These are phyloP conservation scores for Phyllosticta citribraziliensis DNA, from an alignment of 2,329 filamentous ascomycete genomes.

Conservation along the genomic window DNA sequence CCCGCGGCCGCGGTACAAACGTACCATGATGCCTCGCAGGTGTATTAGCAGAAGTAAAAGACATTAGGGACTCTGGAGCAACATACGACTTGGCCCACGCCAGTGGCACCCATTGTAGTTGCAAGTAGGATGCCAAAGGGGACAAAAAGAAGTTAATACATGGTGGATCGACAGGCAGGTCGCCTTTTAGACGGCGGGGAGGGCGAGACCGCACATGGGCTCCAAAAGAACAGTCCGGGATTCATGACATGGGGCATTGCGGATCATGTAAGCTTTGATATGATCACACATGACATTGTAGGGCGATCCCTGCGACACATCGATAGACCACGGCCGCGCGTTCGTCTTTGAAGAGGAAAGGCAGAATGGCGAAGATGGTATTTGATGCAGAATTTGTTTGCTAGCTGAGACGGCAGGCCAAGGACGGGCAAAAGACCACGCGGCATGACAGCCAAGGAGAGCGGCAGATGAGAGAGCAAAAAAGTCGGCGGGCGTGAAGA, in stretches of 20 bases:
- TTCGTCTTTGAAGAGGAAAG: background rate
- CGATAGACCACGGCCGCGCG: background rate
- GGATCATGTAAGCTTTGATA: conserved; percentile 5
- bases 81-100: conserved; percentile 19
- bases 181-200: conserved; percentile 7
- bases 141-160: background rate
- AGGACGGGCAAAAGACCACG: background rate
- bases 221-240: conserved; percentile 3
- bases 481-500: background rate
- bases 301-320: conserved; percentile 9
- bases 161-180: conserved; percentile 1
- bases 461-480: background rate
- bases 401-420: background rate
- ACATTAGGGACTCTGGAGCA: background rate
- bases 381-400: background rate
- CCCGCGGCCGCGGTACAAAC: conserved; percentile 23
- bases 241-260: conserved; percentile 1
- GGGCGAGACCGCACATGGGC: conserved; percentile 2
- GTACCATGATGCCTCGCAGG: conserved; percentile 23
- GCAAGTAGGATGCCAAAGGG: background rate
- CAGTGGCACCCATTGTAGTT: conserved; percentile 11
- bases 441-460: background rate
- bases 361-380: background rate
- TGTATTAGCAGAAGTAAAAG: background rate
- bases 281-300: background rate